Evolutionary conservation across 768 basidiomycete genomes (phyloP).

Genomic region (Trichaptum fuscoviolaceum): DNA sequence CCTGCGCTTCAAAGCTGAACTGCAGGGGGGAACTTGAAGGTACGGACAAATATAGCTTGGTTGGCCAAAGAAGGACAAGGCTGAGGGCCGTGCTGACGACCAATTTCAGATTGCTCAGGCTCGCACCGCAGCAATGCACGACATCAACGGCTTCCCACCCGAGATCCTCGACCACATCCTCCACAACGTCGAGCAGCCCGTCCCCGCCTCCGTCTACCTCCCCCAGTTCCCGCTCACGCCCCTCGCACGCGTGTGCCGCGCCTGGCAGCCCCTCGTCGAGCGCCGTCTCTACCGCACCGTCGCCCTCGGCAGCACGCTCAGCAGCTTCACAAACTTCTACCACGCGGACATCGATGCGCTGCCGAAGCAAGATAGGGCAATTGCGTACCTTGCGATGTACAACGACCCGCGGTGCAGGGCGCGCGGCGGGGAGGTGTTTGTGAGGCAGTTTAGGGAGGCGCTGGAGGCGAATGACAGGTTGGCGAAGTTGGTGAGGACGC

Average conservation of each 20-base stretch:
- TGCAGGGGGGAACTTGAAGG: too few relatives aligned
- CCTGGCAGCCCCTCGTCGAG: neutral
- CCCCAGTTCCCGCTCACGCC: neutral
- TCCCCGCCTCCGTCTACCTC: neutral
- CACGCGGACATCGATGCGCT: neutral
- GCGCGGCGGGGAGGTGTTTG: neutral
- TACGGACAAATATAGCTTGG: too few relatives aligned
- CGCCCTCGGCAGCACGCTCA: neutral
- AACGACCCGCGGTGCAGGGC: neutral
- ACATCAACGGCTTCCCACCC: neutral
- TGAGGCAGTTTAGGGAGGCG: neutral
- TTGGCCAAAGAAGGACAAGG: too few relatives aligned
- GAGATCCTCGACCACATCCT: neutral
- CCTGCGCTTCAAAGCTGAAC: too few relatives aligned
- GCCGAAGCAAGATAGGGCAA: neutral
- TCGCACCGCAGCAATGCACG: neutral
- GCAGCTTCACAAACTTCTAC: neutral
- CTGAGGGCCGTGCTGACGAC: too few relatives aligned
- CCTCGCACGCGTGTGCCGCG: neutral
- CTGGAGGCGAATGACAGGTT: neutral
- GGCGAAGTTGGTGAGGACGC: neutral
- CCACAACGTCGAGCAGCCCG: neutral
- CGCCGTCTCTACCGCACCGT: neutral
- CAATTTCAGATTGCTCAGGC: too few relatives aligned
- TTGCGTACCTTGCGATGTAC: neutral